A percentile compares a stretch with the other conserved stretches of the same genome.
phyloP scores from a whole-genome alignment of 148 eudicot genomes.

The Gaultheria prostrata region DNA sequence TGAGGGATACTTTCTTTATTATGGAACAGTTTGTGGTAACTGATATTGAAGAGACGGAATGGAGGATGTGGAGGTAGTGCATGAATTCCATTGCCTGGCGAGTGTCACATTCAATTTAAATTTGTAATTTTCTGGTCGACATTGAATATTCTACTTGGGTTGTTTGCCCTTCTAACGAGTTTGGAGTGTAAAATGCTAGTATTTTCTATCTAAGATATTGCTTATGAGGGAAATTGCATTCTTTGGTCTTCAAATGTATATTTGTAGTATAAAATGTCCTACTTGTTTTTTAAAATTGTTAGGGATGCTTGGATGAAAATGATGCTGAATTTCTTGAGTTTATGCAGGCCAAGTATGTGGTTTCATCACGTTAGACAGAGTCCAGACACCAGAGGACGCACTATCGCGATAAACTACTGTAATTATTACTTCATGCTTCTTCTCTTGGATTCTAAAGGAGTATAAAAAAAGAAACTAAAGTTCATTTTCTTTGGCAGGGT shows the following conservation, averaged over 20 bases:
- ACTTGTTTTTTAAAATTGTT: background rate
- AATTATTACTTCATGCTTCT: slow-evolving; percentile 18
- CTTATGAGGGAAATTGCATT: background rate
- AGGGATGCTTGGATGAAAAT: background rate
- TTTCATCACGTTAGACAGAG: slow-evolving; percentile 92
- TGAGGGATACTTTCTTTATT: too few species aligned
- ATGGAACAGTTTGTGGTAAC: too few species aligned
- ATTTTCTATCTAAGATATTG: background rate
- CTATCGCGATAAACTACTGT: slow-evolving; percentile 92
- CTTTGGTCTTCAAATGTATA: background rate
- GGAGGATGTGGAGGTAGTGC: background rate
- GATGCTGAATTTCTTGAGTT: slow-evolving; percentile 12
- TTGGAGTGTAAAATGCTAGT: background rate
- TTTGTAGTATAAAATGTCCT: background rate
- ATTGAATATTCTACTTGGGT: background rate
- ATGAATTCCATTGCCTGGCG: background rate
- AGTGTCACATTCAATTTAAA: background rate
- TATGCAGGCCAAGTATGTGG: slow-evolving; percentile 99
- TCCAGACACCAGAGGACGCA: slow-evolving; percentile 57
- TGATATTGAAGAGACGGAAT: too few species aligned
- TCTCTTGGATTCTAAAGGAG: background rate
- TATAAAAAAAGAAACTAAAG: slow-evolving; percentile 6
- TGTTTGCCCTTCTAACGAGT: background rate
- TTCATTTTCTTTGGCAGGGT: slow-evolving; percentile 61
- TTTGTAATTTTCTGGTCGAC: background rate